Percentiles rank a stretch among this genome's conserved stretches.
These are phyloP conservation scores for Ehretia macrophylla DNA, from an alignment of 257 asterid genomes.

Conservation along the genomic window DNA sequence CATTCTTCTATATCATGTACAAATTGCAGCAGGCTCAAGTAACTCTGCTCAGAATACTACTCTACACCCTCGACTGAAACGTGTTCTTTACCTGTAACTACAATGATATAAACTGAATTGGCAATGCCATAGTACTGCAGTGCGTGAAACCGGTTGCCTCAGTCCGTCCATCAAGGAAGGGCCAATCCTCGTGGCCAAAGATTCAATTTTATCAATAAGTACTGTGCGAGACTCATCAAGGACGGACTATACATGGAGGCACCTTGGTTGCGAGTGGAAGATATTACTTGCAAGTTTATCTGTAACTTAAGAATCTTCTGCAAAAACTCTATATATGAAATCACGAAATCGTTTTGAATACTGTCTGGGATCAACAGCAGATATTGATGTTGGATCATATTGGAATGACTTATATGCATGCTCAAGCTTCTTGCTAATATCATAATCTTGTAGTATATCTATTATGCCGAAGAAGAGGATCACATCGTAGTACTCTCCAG, in stretches of 20 bases:
- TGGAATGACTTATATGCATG: slow-evolving; percentile 93
- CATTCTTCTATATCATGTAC: slow-evolving; percentile 36
- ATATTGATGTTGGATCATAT: slow-evolving; percentile 80
- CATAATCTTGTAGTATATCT: slow-evolving; percentile 86
- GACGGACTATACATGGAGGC: slow-evolving; percentile 9
- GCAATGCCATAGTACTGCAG: slow-evolving; percentile 4
- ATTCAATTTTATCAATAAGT: not conserved
- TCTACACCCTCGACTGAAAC: slow-evolving; percentile 24
- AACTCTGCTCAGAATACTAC: slow-evolving; percentile 23
- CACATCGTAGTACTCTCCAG: slow-evolving; percentile 77
- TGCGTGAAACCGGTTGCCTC: slow-evolving; percentile 6
- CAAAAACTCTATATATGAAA: slow-evolving; percentile 65
- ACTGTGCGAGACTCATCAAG: slow-evolving; percentile 9
- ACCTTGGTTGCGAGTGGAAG: slow-evolving; percentile 1
- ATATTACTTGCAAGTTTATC: not conserved
- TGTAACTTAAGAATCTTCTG: slow-evolving; percentile 43
- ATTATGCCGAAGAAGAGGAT: slow-evolving; percentile 75
- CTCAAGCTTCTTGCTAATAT: slow-evolving; percentile 90
- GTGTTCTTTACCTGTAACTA: slow-evolving; percentile 25
- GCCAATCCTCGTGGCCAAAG: slow-evolving; percentile 9
- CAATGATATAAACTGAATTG: slow-evolving; percentile 9
- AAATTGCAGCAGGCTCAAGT: slow-evolving; percentile 23
- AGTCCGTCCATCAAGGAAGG: slow-evolving; percentile 1
- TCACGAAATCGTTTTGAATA: slow-evolving; percentile 80
- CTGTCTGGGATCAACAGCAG: slow-evolving; percentile 87